phyloP scores from a whole-genome alignment of 192 early-diverging fungal genomes.

The Gamsiella multidivaricata region DNA sequence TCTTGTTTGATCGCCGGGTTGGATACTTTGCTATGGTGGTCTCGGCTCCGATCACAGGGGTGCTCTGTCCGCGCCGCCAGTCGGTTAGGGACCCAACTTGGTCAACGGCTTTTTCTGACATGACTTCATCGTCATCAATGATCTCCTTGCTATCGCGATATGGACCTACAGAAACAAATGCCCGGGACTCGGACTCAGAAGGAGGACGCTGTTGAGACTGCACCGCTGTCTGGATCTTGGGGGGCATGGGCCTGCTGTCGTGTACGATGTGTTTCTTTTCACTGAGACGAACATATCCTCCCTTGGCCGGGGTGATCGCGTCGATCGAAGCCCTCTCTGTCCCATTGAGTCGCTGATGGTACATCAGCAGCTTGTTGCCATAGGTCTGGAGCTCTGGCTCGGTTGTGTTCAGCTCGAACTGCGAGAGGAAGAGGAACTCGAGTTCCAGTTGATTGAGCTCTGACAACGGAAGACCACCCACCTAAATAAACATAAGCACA shows the following conservation, averaged over 20 bases:
- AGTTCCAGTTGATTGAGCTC: constrained; percentile 83
- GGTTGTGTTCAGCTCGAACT: constrained; percentile 77
- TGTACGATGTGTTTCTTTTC: constrained; percentile 41
- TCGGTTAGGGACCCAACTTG: constrained; percentile 17
- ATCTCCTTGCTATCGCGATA: constrained; percentile 53
- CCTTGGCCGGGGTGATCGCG: constrained; percentile 44
- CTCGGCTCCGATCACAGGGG: constrained; percentile 17
- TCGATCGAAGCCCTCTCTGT: constrained; percentile 36
- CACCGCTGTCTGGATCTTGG: constrained; percentile 25
- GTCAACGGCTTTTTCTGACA: constrained; percentile 41
- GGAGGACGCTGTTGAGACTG: constrained; percentile 10
- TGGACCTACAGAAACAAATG: constrained; percentile 25
- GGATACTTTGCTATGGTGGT: constrained; percentile 15
- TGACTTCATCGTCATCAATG: constrained; percentile 50
- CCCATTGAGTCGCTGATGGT: constrained; percentile 51
- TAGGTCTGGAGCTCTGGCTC: constrained; percentile 69
- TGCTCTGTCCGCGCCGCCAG: constrained; percentile 29
- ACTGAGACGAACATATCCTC: constrained; percentile 25
- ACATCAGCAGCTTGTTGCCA: constrained; percentile 69
- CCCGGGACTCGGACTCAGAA: constrained; percentile 2
- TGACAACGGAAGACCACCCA: constrained; percentile 74
- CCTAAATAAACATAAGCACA: constrained; percentile 46
- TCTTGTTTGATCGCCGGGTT: constrained; percentile 45
- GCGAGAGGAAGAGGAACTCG: constrained; percentile 76
- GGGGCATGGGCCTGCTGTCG: constrained; percentile 11